These are phyloP conservation scores for Fusarium mexicanum DNA, from an alignment of 2,329 filamentous ascomycete species.

Conservation along the genomic window DNA sequence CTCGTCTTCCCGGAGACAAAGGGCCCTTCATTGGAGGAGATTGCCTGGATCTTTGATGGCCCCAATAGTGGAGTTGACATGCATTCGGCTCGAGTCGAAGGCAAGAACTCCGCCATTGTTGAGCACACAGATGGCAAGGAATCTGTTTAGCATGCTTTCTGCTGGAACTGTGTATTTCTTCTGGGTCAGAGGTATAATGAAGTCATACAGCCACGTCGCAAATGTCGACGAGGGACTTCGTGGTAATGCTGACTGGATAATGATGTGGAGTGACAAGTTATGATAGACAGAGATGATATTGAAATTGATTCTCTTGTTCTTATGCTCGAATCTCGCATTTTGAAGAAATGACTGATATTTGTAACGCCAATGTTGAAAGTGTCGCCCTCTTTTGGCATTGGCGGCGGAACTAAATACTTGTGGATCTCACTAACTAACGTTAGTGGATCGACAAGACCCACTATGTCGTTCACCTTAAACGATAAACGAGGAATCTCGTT, in stretches of 20 bases:
- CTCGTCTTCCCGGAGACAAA: slow-evolving; percentile 30
- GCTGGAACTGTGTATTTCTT: fast-evolving
- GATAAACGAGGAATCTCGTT: neutral
- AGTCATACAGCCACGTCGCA: neutral
- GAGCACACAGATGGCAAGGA: neutral
- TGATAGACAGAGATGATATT: neutral
- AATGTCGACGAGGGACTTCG: neutral
- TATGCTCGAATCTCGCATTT: fast-evolving
- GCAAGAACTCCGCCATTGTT: neutral
- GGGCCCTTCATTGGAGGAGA: slow-evolving; percentile 25
- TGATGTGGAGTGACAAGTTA: neutral
- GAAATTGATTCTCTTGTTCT: fast-evolving
- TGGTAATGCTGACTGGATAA: neutral
- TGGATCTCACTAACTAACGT: neutral
- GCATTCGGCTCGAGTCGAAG: neutral
- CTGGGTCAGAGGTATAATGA: neutral
- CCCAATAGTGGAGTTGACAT: neutral
- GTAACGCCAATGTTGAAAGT: neutral
- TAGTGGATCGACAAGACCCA: neutral
- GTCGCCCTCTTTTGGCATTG: neutral
- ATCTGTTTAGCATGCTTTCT: neutral
- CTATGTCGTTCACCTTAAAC: neutral
- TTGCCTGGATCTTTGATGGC: slow-evolving; percentile 24
- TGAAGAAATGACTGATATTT: neutral
- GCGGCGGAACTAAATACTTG: neutral